Evolutionary conservation across 2,329 filamentous ascomycete genomes (phyloP).

Genomic region (Apiospora sp.): DNA sequence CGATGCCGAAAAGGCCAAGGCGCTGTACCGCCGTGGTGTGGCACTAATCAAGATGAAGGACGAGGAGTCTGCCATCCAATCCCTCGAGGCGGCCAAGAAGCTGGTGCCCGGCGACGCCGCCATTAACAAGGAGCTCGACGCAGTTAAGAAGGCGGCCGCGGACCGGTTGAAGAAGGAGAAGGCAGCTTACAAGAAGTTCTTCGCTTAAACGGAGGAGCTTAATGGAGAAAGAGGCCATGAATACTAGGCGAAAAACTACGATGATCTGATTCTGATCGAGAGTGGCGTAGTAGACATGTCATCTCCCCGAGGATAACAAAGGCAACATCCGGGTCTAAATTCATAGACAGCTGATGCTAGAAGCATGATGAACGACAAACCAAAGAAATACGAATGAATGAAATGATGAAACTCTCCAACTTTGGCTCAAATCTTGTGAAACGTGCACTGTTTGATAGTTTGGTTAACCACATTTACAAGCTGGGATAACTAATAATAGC

Average conservation of each 20-base stretch:
- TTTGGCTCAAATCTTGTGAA: not conserved
- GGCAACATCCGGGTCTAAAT: not conserved
- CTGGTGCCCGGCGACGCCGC: constrained; percentile 79
- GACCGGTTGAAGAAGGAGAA: constrained; percentile 87
- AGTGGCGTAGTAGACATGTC: not conserved
- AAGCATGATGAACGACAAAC: not conserved
- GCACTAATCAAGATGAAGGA: constrained; percentile 82
- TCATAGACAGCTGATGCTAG: not conserved
- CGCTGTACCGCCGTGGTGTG: constrained; percentile 81
- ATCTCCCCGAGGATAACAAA: not conserved
- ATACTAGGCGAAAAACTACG: not conserved
- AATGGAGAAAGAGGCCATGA: not conserved
- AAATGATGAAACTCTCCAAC: not conserved
- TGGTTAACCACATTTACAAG: not conserved
- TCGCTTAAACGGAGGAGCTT: constrained; percentile 56
- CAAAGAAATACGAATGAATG: constrained; percentile 8
- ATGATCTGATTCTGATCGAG: not conserved
- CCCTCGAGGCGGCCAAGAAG: constrained; percentile 78
- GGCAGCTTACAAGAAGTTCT: constrained; percentile 92
- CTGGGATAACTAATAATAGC: not conserved
- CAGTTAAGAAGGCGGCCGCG: constrained; percentile 79
- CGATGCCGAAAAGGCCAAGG: constrained; percentile 87
- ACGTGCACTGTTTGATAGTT: not conserved
- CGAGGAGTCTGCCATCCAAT: constrained; percentile 80
- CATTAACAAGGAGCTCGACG: constrained; percentile 76